Evolutionary conservation across 169 alveolate species (phyloP).

Genomic region (Pseudocohnilembus persalinus): DNA sequence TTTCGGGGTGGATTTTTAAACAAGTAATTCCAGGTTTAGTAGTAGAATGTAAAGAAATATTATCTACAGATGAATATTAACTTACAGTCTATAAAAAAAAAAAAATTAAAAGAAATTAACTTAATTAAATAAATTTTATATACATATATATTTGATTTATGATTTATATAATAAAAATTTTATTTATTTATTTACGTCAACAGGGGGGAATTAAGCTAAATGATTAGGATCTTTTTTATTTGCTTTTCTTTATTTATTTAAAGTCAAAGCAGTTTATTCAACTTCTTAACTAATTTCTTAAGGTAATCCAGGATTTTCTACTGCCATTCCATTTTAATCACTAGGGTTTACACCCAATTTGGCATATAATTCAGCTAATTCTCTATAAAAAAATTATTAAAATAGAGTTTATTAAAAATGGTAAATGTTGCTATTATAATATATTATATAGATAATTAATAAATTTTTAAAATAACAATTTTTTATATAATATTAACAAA

Average conservation of each 20-base stretch:
- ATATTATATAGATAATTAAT: too few relatives aligned
- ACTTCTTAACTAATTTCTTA: slow-evolving; percentile 5
- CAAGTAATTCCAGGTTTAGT: slow-evolving; percentile 15
- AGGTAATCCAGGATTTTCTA: slow-evolving; percentile 24
- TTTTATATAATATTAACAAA: too few relatives aligned
- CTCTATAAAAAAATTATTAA: slow-evolving; percentile 1
- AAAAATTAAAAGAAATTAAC: slow-evolving; percentile 20
- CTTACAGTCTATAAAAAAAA: slow-evolving; percentile 1
- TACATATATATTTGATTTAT: too few relatives aligned
- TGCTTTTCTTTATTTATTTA: slow-evolving; percentile 31
- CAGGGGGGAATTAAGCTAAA: slow-evolving; percentile 25
- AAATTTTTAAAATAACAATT: neutral
- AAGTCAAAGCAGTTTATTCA: slow-evolving; percentile 23
- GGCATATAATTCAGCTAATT: slow-evolving; percentile 26
- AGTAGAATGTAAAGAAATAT: slow-evolving; percentile 5
- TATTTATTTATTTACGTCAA: slow-evolving; percentile 10
- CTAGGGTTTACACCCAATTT: slow-evolving; percentile 7
- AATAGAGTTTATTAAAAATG: neutral
- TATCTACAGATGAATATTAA: neutral
- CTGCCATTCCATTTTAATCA: slow-evolving; percentile 14
- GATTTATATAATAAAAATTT: neutral
- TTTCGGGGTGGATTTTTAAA: slow-evolving; percentile 2
- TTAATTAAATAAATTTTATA: too few relatives aligned
- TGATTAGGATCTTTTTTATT: slow-evolving; percentile 22
- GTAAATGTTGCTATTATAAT: too few relatives aligned